phyloP scores from a whole-genome alignment of 164 flowering plant species.

The Annona cherimola region DNA sequence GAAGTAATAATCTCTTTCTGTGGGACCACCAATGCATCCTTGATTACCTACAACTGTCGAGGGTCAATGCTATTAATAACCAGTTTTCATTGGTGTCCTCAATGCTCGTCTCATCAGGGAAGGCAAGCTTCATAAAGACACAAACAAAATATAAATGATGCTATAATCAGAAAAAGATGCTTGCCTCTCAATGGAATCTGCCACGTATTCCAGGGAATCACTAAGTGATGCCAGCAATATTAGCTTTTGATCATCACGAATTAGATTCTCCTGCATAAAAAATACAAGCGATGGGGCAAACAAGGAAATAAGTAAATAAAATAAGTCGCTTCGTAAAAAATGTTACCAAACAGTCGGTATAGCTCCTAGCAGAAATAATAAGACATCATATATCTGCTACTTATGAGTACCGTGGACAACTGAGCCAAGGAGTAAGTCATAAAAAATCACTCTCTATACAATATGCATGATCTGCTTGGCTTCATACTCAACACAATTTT shows the following conservation, averaged over 20 bases:
- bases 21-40: no score
- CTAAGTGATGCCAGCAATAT: slow-evolving; percentile 92
- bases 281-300: neutral
- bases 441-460: neutral
- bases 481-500: neutral
- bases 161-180: slow-evolving; percentile 2
- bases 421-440: neutral
- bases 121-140: neutral
- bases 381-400: neutral
- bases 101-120: neutral
- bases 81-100: neutral
- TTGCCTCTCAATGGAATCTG: slow-evolving; percentile 95
- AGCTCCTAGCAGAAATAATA: neutral
- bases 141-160: neutral
- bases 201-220: slow-evolving; percentile 97
- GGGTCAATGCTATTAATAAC: neutral
- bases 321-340: no score
- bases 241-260: slow-evolving; percentile 93
- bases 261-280: slow-evolving; percentile 79
- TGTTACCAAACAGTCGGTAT: no score
- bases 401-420: neutral
- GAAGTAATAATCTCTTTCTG: no score
- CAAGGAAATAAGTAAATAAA: neutral
- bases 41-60: no score
- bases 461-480: neutral